These are phyloP conservation scores for Andrographis paniculata DNA, from an alignment of 305 asterid genomes.

Conservation along the genomic window DNA sequence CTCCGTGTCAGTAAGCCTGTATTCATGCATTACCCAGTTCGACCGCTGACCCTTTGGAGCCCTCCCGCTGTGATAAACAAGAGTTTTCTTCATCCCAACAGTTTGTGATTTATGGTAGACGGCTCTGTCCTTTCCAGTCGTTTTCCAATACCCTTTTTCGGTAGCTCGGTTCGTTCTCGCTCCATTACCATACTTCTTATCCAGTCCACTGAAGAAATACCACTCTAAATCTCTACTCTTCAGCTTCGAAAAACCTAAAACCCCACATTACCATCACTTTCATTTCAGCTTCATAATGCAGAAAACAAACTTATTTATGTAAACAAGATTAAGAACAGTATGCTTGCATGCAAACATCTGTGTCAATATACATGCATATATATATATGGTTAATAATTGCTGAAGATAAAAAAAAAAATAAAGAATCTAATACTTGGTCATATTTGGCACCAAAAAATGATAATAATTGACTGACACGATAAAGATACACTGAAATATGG, in stretches of 20 bases:
- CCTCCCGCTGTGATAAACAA: constrained; percentile 85
- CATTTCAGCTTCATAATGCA: neutral
- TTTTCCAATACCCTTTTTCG: constrained; percentile 66
- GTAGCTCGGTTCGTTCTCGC: constrained; percentile 93
- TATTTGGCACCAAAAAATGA: too few relatives aligned
- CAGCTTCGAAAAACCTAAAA: constrained; percentile 61
- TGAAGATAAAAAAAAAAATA: too few relatives aligned
- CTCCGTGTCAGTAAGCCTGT: constrained; percentile 68
- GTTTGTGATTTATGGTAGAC: constrained; percentile 55
- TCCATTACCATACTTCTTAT: constrained; percentile 91
- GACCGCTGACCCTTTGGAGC: constrained; percentile 92
- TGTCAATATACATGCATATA: too few relatives aligned
- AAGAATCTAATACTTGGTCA: too few relatives aligned
- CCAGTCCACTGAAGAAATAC: constrained; percentile 88
- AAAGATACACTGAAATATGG: too few relatives aligned
- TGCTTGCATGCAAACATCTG: too few relatives aligned
- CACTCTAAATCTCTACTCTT: constrained; percentile 87
- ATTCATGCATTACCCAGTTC: constrained; percentile 99
- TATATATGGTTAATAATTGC: too few relatives aligned
- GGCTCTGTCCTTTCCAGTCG: constrained; percentile 92
- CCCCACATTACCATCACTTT: constrained; percentile 9
- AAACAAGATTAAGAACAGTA: too few relatives aligned
- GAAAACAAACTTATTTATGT: too few relatives aligned
- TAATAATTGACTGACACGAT: too few relatives aligned
- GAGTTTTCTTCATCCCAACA: constrained; percentile 97